A percentile compares a stretch with the other conserved stretches of the same genome.
Conservation (phyloP, 495 filamentous ascomycete species). For the Bacidia rubella region DNA sequence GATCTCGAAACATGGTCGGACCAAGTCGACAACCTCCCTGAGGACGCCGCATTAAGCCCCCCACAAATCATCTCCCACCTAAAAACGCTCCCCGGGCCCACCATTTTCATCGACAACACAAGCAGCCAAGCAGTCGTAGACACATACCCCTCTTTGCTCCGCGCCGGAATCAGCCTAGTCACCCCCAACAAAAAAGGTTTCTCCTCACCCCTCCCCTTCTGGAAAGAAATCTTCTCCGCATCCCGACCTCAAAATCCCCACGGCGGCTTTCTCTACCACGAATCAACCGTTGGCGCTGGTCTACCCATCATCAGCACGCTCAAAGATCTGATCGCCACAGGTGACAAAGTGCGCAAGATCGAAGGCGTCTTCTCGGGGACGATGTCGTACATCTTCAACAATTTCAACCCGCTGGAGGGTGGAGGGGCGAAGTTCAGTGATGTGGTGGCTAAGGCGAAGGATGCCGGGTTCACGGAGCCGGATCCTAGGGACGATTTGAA, state of each 20-base stretch:
- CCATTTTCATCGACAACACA: conserved; percentile 86
- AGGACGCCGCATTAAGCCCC: conserved; percentile 19
- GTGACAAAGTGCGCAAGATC: conserved; percentile 74
- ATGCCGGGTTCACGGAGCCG: conserved; percentile 92
- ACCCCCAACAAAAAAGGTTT: conserved; percentile 98
- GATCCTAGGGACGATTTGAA: conserved; percentile 94
- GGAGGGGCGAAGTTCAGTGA: conserved; percentile 65
- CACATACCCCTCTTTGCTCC: conserved; percentile 64
- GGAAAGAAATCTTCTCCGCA: conserved; percentile 65
- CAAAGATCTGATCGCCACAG: conserved; percentile 76
- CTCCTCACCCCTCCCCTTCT: conserved; percentile 58
- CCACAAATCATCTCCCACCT: conserved; percentile 39
- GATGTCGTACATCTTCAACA: conserved; percentile 94
- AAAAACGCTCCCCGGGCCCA: conserved; percentile 52
- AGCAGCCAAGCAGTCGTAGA: conserved; percentile 68
- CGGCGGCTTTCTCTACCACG: conserved; percentile 76
- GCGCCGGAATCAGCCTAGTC: conserved; percentile 70
- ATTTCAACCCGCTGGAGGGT: conserved; percentile 53
- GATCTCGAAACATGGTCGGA: conserved; percentile 25
- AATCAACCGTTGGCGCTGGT: conserved; percentile 83
- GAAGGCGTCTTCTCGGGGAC: conserved; percentile 96
- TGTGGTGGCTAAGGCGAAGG: conserved; percentile 79
- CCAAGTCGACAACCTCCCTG: background rate
- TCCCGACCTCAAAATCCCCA: conserved; percentile 29
- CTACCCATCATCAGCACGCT: conserved; percentile 85